Evolutionary conservation across 345 rosid genomes (phyloP), one percentile per base, ranked within the genome.

Genomic region (Populus alba): DNA sequence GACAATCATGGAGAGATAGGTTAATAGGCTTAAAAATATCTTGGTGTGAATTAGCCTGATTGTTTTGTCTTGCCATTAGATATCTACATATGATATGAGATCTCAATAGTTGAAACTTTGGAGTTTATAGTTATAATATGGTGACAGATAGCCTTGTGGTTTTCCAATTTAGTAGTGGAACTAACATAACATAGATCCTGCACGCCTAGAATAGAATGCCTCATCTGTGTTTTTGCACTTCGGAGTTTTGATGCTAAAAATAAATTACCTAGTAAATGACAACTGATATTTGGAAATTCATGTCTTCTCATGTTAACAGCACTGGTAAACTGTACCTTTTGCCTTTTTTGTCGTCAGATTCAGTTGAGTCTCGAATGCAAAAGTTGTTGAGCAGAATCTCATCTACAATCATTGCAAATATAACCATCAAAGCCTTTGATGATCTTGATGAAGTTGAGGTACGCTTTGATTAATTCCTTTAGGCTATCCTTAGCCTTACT

Each of bases 401-500:
- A 71, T 94, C 92, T 16, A 66, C 90, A 3, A 68, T 84, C 77
- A 90, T 96, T 76, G 90, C 87, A 18, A 87, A 89, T 86, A 82
- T 94, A 85, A 75, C 81, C 4, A 73, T 96, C n/a, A 90, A 89
- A 61, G 45, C 83, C 62, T 82, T 88, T 55, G 93, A 91, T 75
- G 87, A 87, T 89, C 87, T 87, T 72, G 87, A 86, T 35, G 89
- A 92, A 65, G 76, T 91, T 84, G 98, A 96, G 99, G 99, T 94
- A 86, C 61, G 78, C 59, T 75, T 71, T 41, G 74, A 72, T 65
- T 33, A 51, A 15, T 71, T 78, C 73, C 71, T 59, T 4, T 65
- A 33, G 45, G 33, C 68, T 18, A 75, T 25, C 33, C 41, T 73
- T 37, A 55, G 69, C 0, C 45, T 41, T 2, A 2, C 79, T 70